Base-by-base conservation (phyloP, 805 yeast genomes). In the Ogataea siamensis region DNA sequence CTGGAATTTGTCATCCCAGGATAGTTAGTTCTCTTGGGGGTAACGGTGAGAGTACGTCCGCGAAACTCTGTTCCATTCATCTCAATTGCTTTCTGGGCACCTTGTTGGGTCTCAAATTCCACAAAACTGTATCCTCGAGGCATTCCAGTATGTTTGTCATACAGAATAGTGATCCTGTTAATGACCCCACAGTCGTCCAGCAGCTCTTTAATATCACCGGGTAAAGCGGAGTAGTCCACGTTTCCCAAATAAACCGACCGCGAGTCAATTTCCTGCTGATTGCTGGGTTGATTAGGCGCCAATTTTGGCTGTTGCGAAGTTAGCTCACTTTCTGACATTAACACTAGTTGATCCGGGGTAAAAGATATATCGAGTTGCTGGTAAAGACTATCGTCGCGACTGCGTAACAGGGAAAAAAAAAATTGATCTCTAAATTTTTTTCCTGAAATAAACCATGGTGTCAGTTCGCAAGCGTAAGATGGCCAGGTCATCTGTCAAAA, bases 111-210 rank as follows among this genome's bases (percentile, higher is more conserved):
- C 24, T 80, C 77, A 55, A 84, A 87, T 58, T 87, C 95, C 46
- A 87, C 73, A 60, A 85, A 87, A 0, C 95, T 95, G 63, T 72
- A 86, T 2, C 96, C 95, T 60, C 82, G 84, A 30, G 95, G 89
- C 47, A 74, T 80, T 4, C 93, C 91, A 0, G 89, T 78, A 50
- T 65, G 66, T 59, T 76, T 78, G 62, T 87, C 83, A 47, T 71
- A 66, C 57, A 84, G 63, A 32, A 87, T 85, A 5, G 93, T 86
- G 22, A 87, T 87, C 50, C 95, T 71, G 55, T 84, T 81, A 38
- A 87, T 83, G 12, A 73, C 70, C 1, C 95, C 95, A 30, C 79
- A 78, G 9, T 73, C 62, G 35, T 74, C 71, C 61, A 87, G 84
- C 46, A 80, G 82, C 41, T 80, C 74, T 54, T 83, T 87, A 22